Evolutionary conservation across 371 early-diverging fungal species (phyloP), one percentile per base, ranked within the genome.

Genomic region (Apophysomyces variabilis): DNA sequence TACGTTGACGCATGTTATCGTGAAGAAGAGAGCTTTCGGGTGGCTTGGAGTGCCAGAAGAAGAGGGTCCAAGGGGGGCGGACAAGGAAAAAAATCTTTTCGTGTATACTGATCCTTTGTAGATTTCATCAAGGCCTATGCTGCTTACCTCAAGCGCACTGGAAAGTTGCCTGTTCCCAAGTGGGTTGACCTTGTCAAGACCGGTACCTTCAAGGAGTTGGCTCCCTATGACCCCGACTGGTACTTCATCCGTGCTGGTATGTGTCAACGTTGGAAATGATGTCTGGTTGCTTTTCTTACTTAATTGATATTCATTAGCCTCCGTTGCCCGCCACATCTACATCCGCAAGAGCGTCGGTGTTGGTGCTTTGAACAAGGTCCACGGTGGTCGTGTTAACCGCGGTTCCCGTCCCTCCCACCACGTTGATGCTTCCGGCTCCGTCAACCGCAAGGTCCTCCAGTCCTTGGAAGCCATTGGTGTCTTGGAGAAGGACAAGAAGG

Each of bases 101-200:
- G 58, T 66, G 16, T 41, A 46, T 57, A 38, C 37, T 43, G 38
- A 46, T 36, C 21, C 16, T 5, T 21, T 32, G 14, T 21, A 81
- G 82, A 87, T 62, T 98, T 98, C 88, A 91, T 97, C 87, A 92
- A 92, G 88, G 96, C 98, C 66, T 97, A 97, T 81, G 94, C 98
- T 77, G 97, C 95, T 75, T 95, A 97, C 90, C 90, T 98, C 76
- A 98, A 97, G 94, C 90, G 94, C 71, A 92, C 96, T 73, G 98
- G 98, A 76, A 96, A 96, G 91, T 92, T 99, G 81, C 94, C 94
- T 76, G 92, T 99, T 74, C 99, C 98, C 82, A 93, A 92, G 87
- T 98, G 97, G 98, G 95, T 96, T 71, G 97, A 99, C 83, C 83
- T 96, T 76, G 97, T 95, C 87, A 99, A 99, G 92, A 97, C 98